phyloP scores from a whole-genome alignment of 768 basidiomycete species.

The Multifurca ochricompacta region DNA sequence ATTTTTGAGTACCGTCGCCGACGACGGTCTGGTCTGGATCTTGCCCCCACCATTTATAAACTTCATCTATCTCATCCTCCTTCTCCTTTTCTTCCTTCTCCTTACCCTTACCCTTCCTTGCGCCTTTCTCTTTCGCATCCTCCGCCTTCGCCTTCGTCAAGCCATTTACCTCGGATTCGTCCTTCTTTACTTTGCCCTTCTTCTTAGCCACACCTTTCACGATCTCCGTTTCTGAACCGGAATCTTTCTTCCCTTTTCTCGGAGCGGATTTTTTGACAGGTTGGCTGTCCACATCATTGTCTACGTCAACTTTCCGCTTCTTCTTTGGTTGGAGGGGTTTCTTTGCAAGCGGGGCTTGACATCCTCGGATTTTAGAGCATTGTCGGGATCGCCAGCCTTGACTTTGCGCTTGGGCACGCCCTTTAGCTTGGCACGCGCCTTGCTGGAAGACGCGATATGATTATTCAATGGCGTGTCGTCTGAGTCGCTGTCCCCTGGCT shows the following conservation, averaged over 20 bases:
- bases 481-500: constrained; percentile 32
- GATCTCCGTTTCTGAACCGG: constrained; percentile 32
- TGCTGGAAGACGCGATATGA: constrained; percentile 20
- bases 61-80: constrained; percentile 59
- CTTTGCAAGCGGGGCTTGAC: constrained; percentile 27
- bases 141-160: constrained; percentile 33
- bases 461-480: constrained; percentile 33
- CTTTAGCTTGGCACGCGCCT: constrained; percentile 34
- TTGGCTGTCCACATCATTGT: constrained; percentile 41
- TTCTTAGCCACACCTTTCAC: constrained; percentile 38
- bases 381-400: constrained; percentile 31
- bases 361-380: constrained; percentile 27
- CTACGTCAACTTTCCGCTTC: constrained; percentile 40
- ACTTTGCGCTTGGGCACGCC: constrained; percentile 38
- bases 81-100: constrained; percentile 46
- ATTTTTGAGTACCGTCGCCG: constrained; percentile 75
- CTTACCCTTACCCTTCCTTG: constrained; percentile 45
- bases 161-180: constrained; percentile 32
- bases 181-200: constrained; percentile 37
- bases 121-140: constrained; percentile 11
- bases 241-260: constrained; percentile 51
- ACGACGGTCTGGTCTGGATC: constrained; percentile 42
- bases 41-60: constrained; percentile 84
- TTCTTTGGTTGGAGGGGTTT: constrained; percentile 25
- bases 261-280: constrained; percentile 27